Base-by-base conservation (phyloP, 1,139 yeast genomes). In the Tardiomyces blankii region DNA sequence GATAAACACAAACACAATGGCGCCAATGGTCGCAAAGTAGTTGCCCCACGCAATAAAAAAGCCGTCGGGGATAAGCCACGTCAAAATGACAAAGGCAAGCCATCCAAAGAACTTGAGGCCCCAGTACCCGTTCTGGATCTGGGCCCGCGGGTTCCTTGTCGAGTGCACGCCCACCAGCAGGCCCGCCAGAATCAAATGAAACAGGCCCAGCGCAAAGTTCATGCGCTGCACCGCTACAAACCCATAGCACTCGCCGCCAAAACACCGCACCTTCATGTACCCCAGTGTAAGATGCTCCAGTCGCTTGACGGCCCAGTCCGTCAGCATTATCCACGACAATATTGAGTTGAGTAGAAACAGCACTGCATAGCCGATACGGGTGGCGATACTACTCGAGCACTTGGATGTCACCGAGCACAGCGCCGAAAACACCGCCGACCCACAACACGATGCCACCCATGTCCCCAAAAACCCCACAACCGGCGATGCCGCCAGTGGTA, bases 1-100 rank as follows among this genome's bases (percentile, higher is more conserved):
- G 51, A 91, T 87, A 8, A 93, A 81, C 38, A 91, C 74, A 64
- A 93, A 93, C 3, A 88, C 63, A 3, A 93, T 82, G 40, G 96
- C 86, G 57, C 88, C 82, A 5, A 87, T 67, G 41, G 88, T 83
- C 13, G 97, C 89, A 44, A 91, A 72, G 67, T 88, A 80, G 63
- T 86, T 91, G 0, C 98, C 96, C 79, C 95, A 93, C 58, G 84
- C 73, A 27, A 89, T 76, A 64, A 84, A 91, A 62, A 93, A 89
- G 35, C 70, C 71, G 59, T 93, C 96, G 0, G 97, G 97, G 41
- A 93, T 78, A 46, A 83, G 63, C 63, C 87, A 91, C 45, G 91
- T 75, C 12, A 80, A 54, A 11, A 78, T 70, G 6, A 82, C 66
- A 18, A 88, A 69, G 2, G 68, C 60, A 19, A 78, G 47, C 79